These are phyloP conservation scores for Aspergillus viridinutans DNA, from an alignment of 2,329 filamentous ascomycete species.

Conservation along the genomic window DNA sequence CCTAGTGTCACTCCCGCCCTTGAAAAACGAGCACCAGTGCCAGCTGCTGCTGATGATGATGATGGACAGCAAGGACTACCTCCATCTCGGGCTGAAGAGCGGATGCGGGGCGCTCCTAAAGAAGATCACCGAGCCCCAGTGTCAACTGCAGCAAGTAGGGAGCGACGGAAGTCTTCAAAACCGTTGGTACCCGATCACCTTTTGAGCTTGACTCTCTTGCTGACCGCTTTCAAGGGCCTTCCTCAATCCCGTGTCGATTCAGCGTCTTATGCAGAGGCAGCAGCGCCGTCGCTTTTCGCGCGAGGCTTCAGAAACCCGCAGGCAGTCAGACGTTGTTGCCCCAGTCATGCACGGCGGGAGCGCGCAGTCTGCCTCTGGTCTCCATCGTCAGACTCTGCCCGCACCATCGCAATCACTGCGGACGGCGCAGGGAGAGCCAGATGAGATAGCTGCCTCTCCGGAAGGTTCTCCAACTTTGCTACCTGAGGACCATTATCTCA, in stretches of 20 bases:
- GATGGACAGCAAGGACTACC: background rate
- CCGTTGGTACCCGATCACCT: slow-evolving; percentile 7
- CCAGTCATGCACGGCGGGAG: background rate
- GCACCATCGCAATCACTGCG: background rate
- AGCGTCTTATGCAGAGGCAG: slow-evolving; percentile 11
- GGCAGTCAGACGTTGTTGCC: slow-evolving; percentile 10
- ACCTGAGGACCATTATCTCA: slow-evolving; percentile 7
- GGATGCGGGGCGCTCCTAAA: background rate
- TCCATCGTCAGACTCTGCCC: slow-evolving; percentile 6
- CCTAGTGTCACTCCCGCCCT: background rate
- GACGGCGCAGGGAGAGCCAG: background rate
- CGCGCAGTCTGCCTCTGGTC: background rate
- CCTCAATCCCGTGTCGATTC: slow-evolving; percentile 8
- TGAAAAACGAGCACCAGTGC: background rate
- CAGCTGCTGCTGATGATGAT: background rate
- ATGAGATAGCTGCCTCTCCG: slow-evolving; percentile 7
- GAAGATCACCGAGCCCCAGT: background rate
- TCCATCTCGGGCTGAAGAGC: background rate
- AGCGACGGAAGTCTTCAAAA: slow-evolving; percentile 15
- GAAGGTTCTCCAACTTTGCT: slow-evolving; percentile 9
- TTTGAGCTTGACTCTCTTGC: background rate
- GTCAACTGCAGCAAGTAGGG: background rate
- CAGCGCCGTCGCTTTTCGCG: background rate
- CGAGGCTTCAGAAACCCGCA: slow-evolving; percentile 1
- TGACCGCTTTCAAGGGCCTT: slow-evolving; percentile 10